Conservation (phyloP, 352 stramenopile genomes). For the Phytophthora melonis region DNA sequence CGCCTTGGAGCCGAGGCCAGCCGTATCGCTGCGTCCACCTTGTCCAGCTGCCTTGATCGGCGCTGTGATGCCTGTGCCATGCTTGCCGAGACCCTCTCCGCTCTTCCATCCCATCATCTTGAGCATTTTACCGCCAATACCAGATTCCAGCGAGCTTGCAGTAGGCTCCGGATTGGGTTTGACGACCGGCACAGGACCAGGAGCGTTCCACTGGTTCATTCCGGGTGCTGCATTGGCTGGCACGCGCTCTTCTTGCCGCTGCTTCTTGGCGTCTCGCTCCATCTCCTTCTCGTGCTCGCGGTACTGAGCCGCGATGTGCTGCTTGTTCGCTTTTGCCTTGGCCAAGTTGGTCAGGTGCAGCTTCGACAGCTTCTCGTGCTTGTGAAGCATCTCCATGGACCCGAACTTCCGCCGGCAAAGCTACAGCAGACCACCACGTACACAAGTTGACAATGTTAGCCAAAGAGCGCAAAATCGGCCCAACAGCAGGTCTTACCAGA, state of each 20-base stretch:
- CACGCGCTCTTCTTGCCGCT: conserved; percentile 30
- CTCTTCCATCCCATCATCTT: conserved; percentile 92
- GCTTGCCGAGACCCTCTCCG: conserved; percentile 82
- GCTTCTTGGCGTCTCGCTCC: conserved; percentile 45
- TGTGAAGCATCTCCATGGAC: conserved; percentile 75
- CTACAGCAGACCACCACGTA: conserved; percentile 32
- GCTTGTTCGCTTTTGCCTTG: conserved; percentile 81
- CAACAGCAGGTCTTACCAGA: conserved; percentile 56
- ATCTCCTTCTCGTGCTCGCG: conserved; percentile 68
- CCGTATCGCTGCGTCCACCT: conserved; percentile 49
- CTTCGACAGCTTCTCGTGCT: conserved; percentile 84
- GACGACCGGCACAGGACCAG: not conserved
- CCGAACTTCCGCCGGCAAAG: conserved; percentile 85
- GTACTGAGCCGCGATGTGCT: conserved; percentile 65
- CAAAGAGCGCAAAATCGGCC: not conserved
- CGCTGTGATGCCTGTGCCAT: conserved; percentile 80
- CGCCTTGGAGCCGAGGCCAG: conserved; percentile 59
- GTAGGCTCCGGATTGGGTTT: conserved; percentile 14
- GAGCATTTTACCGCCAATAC: conserved; percentile 87
- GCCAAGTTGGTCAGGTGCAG: conserved; percentile 79
- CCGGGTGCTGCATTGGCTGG: not conserved
- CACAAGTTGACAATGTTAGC: conserved; percentile 3
- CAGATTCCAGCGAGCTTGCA: conserved; percentile 50
- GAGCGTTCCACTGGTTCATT: conserved; percentile 7
- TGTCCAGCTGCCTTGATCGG: conserved; percentile 61